A percentile compares a stretch with the other conserved stretches of the same genome.
Evolutionary conservation across 352 stramenopile genomes (phyloP).

Genomic region (Phytophthora melonis): DNA sequence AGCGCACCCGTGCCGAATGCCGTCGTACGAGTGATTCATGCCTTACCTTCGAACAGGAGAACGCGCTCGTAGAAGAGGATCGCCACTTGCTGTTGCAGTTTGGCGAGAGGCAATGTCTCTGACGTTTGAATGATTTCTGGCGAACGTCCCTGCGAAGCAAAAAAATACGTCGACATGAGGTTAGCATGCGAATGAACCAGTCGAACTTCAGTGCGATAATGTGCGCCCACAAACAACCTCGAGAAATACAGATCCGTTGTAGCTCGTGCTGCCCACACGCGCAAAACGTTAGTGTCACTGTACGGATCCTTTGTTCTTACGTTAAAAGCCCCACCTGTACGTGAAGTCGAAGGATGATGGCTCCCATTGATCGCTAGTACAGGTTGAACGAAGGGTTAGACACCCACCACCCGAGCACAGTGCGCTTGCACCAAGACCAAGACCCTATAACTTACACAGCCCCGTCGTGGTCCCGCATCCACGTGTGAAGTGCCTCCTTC

Average conservation of each 20-base stretch:
- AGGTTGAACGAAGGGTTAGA: not conserved
- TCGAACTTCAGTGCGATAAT: not conserved
- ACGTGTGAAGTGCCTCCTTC: conserved; percentile 50
- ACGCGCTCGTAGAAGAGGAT: conserved; percentile 73
- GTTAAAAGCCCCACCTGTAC: conserved; percentile 47
- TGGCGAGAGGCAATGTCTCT: conserved; percentile 59
- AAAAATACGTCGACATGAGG: not conserved
- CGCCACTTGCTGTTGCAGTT: conserved; percentile 57
- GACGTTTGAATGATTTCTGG: conserved; percentile 18
- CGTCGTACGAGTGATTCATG: not conserved
- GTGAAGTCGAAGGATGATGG: conserved; percentile 67
- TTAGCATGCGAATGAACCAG: not conserved
- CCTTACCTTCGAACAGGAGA: conserved; percentile 67
- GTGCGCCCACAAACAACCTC: conserved; percentile 17
- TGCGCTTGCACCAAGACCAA: not conserved
- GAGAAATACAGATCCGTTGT: conserved; percentile 42
- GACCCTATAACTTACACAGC: conserved; percentile 21
- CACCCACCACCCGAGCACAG: not conserved
- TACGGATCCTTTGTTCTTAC: not conserved
- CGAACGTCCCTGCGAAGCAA: conserved; percentile 7
- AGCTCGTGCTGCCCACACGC: conserved; percentile 34
- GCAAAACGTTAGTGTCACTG: not conserved
- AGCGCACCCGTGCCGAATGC: not conserved
- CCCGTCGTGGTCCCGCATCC: conserved; percentile 38
- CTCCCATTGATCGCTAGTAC: conserved; percentile 33